Percentiles rank a stretch among this genome's conserved stretches.
These are phyloP conservation scores for Daldinia sp. DNA, from an alignment of 2,329 filamentous ascomycete species.

Conservation along the genomic window DNA sequence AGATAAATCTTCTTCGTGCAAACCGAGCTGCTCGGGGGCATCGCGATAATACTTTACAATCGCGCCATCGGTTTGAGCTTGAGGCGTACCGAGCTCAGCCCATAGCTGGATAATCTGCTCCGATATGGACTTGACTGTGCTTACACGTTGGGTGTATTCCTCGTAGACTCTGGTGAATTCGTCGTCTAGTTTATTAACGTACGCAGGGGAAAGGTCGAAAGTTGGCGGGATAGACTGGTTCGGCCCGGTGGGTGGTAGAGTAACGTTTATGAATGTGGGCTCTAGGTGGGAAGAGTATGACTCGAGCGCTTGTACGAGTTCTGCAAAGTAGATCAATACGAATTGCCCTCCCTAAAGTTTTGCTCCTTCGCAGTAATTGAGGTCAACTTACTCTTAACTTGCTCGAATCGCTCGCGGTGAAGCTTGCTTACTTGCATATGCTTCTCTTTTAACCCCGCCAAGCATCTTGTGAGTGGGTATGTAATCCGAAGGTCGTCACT, in stretches of 20 bases:
- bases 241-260: constrained; percentile 83
- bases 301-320: constrained; percentile 91
- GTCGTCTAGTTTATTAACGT: constrained; percentile 85
- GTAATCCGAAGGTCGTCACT: constrained; percentile 81
- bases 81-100: constrained; percentile 94
- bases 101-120: constrained; percentile 94
- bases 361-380: not conserved
- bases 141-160: constrained; percentile 88
- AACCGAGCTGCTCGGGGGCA: constrained; percentile 90
- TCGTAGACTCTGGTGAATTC: constrained; percentile 97
- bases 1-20: constrained; percentile 87
- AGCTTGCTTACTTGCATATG: constrained; percentile 82
- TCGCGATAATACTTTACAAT: constrained; percentile 93
- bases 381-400: constrained; percentile 82
- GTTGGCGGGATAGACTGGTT: constrained; percentile 81
- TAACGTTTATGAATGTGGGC: constrained; percentile 84
- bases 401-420: constrained; percentile 92
- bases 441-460: constrained; percentile 86
- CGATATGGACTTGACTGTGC: constrained; percentile 77
- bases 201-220: constrained; percentile 92
- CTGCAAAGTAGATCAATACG: constrained; percentile 58
- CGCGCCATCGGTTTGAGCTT: constrained; percentile 87
- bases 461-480: constrained; percentile 83
- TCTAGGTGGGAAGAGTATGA: constrained; percentile 98
- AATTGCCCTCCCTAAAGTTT: not conserved